Base-by-base conservation (phyloP, 345 rosid species). In the Litchi chinensis region DNA sequence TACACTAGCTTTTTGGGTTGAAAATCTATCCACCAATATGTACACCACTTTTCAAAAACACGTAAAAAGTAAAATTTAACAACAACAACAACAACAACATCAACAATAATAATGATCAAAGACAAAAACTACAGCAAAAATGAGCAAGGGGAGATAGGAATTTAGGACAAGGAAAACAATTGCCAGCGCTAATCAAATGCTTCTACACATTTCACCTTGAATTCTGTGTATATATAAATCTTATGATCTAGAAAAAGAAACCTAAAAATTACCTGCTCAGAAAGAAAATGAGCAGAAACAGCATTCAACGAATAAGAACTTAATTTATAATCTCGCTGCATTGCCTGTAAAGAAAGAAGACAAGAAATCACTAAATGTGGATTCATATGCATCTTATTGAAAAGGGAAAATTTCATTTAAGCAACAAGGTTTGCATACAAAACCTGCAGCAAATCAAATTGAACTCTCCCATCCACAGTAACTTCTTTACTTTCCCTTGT, bases 381-480 rank as follows among this genome's bases (percentile, higher is more conserved):
- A 65, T 67, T 40, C 60, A 81, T 40, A 46, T 24, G 50, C n/a
- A 52, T 72, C 67, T 77, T 56, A 81, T 69, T 54, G 67, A 63
- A 52, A 50, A 69, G 56, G 44, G 21, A 68, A 18, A 72, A 70
- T 64, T 41, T 83, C 21, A 68, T 67, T 80, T 50, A 76, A 63
- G 77, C 28, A 48, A 79, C 65, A 76, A 12, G 52, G 62, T 10
- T 22, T 15, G 60, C n/a, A 68, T 44, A 81, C 65, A 81, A 77
- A 83, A 96, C 99, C 99, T 96, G 99, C 79, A 93, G 86, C 89
- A 94, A 92, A 87, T 95, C 99, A 83, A 95, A 95, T 81, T 93
- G 97, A 79, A 95, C 94, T 86, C 99, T 89, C 83, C 99, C 99
- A 85, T 95, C 98, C 78, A 95, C 80, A 62, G 95, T 87, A 80